Evolutionary conservation across 352 stramenopile genomes (phyloP).

Genomic region (Phytophthora hibernalis): DNA sequence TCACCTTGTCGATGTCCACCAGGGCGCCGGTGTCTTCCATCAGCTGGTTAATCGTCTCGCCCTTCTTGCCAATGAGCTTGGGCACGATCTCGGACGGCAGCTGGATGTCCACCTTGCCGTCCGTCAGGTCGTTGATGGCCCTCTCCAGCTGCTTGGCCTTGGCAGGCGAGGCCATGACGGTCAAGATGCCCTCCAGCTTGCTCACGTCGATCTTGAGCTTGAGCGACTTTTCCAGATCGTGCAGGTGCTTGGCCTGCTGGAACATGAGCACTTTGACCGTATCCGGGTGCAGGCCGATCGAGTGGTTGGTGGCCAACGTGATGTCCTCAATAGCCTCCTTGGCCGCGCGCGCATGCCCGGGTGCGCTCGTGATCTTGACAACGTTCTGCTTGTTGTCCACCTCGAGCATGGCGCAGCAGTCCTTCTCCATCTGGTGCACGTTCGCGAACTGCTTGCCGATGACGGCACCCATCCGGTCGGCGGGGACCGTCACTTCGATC

Average conservation of each 20-base stretch:
- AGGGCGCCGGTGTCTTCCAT: conserved; percentile 82
- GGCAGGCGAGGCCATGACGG: conserved; percentile 55
- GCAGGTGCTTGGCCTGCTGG: conserved; percentile 76
- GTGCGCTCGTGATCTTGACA: conserved; percentile 63
- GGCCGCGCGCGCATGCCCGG: conserved; percentile 45
- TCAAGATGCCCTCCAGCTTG: conserved; percentile 71
- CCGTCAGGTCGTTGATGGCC: conserved; percentile 61
- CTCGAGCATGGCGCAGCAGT: conserved; percentile 68
- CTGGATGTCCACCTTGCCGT: conserved; percentile 62
- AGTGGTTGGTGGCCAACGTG: conserved; percentile 65
- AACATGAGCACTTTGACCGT: conserved; percentile 81
- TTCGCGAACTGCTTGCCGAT: conserved; percentile 73
- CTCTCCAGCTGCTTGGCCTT: conserved; percentile 62
- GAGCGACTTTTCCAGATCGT: conserved; percentile 65
- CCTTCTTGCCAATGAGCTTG: conserved; percentile 88
- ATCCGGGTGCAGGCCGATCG: conserved; percentile 79
- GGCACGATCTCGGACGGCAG: conserved; percentile 79
- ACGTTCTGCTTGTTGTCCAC: conserved; percentile 64
- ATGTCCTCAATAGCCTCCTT: conserved; percentile 73
- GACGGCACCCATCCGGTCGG: conserved; percentile 69
- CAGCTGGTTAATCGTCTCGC: conserved; percentile 84
- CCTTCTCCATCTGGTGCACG: conserved; percentile 63
- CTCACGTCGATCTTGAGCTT: conserved; percentile 78
- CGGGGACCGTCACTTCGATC: conserved; percentile 60
- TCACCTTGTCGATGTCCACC: conserved; percentile 83